These are phyloP conservation scores for Trebouxia sp. DNA, from an alignment of 139 green algal genomes.

Conservation along the genomic window DNA sequence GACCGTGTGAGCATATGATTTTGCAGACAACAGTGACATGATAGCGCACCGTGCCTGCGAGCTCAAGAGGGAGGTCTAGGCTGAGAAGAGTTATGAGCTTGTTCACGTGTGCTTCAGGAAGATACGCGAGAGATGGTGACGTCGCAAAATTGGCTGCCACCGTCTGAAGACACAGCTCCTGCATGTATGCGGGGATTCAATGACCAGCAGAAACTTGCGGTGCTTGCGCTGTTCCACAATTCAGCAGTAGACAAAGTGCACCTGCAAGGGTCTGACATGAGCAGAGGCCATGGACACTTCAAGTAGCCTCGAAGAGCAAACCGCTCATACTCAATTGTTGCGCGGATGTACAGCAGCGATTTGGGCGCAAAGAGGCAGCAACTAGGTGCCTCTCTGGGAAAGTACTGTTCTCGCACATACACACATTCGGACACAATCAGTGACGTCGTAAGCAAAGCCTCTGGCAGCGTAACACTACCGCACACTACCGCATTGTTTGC, in stretches of 20 bases:
- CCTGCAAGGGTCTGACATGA: slow-evolving; percentile 11
- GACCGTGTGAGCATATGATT: too few species aligned
- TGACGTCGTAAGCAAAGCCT: neutral
- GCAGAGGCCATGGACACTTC: neutral
- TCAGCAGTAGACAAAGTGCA: neutral
- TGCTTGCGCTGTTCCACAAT: neutral
- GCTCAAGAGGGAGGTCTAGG: slow-evolving; percentile 71
- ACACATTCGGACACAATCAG: neutral
- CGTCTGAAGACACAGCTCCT: slow-evolving; percentile 65
- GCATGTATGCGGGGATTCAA: neutral
- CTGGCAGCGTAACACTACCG: neutral
- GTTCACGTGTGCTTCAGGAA: slow-evolving; percentile 32
- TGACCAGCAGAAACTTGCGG: neutral
- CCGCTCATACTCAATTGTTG: too few species aligned
- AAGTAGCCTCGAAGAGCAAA: too few species aligned
- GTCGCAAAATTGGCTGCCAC: slow-evolving; percentile 64
- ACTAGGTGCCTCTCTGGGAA: neutral
- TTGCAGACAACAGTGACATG: slow-evolving; percentile 9
- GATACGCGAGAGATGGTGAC: slow-evolving; percentile 49
- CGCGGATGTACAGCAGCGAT: too few species aligned
- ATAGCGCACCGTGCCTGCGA: slow-evolving; percentile 60
- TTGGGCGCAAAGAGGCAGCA: too few species aligned
- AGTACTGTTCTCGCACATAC: neutral
- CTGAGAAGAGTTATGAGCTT: slow-evolving; percentile 60
- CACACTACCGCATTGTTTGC: too few species aligned